Evolutionary conservation across 805 yeast genomes (phyloP), one percentile per base, ranked within the genome.

Genomic region (Wickerhamiella kurtzmanii): DNA sequence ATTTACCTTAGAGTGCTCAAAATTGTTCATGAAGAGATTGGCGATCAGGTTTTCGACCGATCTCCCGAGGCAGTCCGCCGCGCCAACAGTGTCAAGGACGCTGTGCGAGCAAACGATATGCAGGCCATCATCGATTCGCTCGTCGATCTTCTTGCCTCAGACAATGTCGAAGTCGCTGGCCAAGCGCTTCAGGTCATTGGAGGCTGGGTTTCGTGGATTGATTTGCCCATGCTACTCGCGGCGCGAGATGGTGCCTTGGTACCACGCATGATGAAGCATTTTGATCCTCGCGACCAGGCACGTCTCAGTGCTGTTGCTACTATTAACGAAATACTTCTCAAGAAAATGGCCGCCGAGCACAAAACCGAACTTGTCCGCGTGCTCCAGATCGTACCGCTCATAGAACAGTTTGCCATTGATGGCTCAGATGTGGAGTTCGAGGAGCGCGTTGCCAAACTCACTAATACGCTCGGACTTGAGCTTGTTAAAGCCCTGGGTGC

Each of bases 151-250:
- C 49, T 51, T 15, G 37, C 18, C 22, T 15, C 36, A 3, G 18
- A 65, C 44, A 51, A 54, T 11, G 52, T 57, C 52, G 77, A 76
- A 49, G 71, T 82, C 51, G 55, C 83, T 57, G 76, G 73, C 51
- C 73, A 74, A 50, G 66, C 77, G 4, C 70, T 86, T 44, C 70
- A 70, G 45, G 78, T 78, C 47, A 76, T 92, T 47, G 96, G 96
- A 9, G 77, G 77, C 11, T 92, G 82, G 73, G 82, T 87, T 20
- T 79, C 88, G 20, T 92, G 99, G 98, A 85, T 88, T 61, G 94
- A 85, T 60, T 79, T 88, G 50, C 70, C 79, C 46, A 68, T 85
- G 55, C 76, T 89, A 46, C 71, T 87, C 25, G 76, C 76, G 44
- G 71, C 74, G 32, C 41, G 41, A 5, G 25, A 38, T 17, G 74